Evolutionary conservation across 2,329 filamentous ascomycete genomes (phyloP).

Genomic region (Neophaeococcomyces mojaviensis): DNA sequence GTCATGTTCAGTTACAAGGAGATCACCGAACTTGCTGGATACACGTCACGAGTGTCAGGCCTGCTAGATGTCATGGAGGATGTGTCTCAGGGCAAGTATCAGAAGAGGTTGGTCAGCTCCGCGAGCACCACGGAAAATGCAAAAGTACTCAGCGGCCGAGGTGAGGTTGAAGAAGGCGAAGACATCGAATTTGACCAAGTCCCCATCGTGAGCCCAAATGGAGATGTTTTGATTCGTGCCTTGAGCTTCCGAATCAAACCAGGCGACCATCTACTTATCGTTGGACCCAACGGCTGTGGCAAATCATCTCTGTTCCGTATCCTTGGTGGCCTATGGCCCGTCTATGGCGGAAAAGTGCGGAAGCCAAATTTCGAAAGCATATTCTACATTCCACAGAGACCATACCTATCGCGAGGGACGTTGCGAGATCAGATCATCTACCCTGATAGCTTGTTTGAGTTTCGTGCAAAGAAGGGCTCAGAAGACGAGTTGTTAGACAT

Average conservation of each 20-base stretch:
- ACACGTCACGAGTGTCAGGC: conserved; percentile 85
- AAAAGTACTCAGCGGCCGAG: conserved; percentile 72
- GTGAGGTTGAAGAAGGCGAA: conserved; percentile 70
- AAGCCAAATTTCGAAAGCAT: conserved; percentile 90
- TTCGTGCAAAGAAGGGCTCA: conserved; percentile 74
- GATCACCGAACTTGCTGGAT: conserved; percentile 89
- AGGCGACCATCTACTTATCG: conserved; percentile 85
- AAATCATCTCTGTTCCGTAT: conserved; percentile 96
- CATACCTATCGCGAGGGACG: conserved; percentile 83
- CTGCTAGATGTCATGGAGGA: conserved; percentile 92
- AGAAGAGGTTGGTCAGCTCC: conserved; percentile 93
- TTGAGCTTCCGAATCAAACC: conserved; percentile 80
- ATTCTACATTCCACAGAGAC: conserved; percentile 95
- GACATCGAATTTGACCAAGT: conserved; percentile 82
- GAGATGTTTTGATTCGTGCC: conserved; percentile 78
- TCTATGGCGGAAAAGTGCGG: conserved; percentile 87
- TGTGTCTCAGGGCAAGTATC: conserved; percentile 79
- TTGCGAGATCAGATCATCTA: conserved; percentile 97
- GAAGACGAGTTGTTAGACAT: conserved; percentile 74
- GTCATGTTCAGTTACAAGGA: conserved; percentile 98
- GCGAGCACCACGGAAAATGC: conserved; percentile 75
- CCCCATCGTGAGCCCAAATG: conserved; percentile 93
- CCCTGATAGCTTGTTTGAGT: conserved; percentile 78
- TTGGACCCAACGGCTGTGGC: conserved; percentile 93
- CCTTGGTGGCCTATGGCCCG: conserved; percentile 90